Evolutionary conservation across 306 rosid genomes (phyloP), one percentile per base, ranked within the genome.

Genomic region (Pyrus pyrifolia): DNA sequence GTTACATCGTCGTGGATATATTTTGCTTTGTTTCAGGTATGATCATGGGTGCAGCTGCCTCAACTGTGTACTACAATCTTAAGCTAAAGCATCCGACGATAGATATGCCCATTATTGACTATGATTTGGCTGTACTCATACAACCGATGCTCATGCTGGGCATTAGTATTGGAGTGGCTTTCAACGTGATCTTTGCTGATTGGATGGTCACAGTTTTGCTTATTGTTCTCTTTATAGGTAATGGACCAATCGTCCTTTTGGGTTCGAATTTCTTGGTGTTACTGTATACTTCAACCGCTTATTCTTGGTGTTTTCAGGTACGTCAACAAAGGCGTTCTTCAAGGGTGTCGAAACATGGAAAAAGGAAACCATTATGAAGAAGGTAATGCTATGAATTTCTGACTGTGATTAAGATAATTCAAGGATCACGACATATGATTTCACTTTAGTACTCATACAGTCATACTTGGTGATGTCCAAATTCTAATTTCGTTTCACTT

Each of bases 141-240:
- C 97, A 92, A 81, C 98, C 98, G 6, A 94, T 92, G 98, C 96
- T 94, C 71, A 90, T 94, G 97, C 83, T 92, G 69, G 98, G 98
- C 27, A 92, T 94, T 74, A 94, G 98, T 76, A 87, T 94, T 35
- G 98, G 98, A 72, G 98, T 94, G 53, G 81, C 86, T 59, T 92
- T 92, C 83, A 94, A 90, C 19, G 98, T 92, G 73, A 49, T 90
- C 15, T 94, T 94, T 80, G 89, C 98, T 23, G 97, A 94, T 72
- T 92, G 98, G 98, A 79, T 94, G 84, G 97, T 94, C 69, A 94
- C 98, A n/a, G 73, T 92, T 74, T 83, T 94, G 87, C 97, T 92
- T 60, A 90, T 94, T 68, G 17, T 86, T 82, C 91, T 94, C 66
- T 94, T 94, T 57, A 6, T 94, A 22, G 93, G 98, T 94, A 90